Conservation (phyloP, 2,329 filamentous ascomycete species). For the Harringtonia lauricola region DNA sequence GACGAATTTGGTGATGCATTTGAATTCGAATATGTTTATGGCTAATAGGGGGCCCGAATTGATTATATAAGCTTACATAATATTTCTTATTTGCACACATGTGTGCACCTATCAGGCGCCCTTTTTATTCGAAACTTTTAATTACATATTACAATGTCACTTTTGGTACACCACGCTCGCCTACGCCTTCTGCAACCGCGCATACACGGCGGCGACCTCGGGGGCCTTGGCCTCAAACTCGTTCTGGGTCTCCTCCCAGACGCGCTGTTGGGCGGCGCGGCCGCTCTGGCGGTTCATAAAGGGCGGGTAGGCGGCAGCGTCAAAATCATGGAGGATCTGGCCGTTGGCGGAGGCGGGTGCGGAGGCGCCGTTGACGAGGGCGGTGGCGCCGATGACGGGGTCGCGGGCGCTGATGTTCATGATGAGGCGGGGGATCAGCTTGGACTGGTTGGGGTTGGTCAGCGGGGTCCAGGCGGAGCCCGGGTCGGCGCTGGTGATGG, state of each 20-base stretch:
- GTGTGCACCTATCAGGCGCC: too few species aligned
- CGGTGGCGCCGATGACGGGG: slow-evolving; percentile 23
- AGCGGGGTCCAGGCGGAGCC: slow-evolving; percentile 27
- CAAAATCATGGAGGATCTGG: slow-evolving; percentile 27
- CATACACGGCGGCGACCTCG: slow-evolving; percentile 15
- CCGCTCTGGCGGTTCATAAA: slow-evolving; percentile 23
- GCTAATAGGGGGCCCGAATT: too few species aligned
- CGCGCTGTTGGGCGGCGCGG: slow-evolving; percentile 13
- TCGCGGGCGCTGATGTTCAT: slow-evolving; percentile 26
- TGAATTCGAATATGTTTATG: too few species aligned
- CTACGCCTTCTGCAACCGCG: slow-evolving; percentile 10
- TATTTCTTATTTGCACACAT: too few species aligned
- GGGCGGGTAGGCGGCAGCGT: slow-evolving; percentile 22
- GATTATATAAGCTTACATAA: too few species aligned
- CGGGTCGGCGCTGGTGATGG: slow-evolving; percentile 26
- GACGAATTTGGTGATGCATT: too few species aligned
- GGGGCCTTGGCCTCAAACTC: slow-evolving; percentile 18
- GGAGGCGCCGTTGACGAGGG: slow-evolving; percentile 25
- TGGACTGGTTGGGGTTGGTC: slow-evolving; percentile 22
- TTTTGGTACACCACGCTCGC: too few species aligned
- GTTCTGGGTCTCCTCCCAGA: slow-evolving; percentile 16
- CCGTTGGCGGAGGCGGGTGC: slow-evolving; percentile 19
- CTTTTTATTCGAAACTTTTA: too few species aligned
- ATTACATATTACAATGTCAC: too few species aligned
- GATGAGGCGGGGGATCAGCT: slow-evolving; percentile 24